Percentiles rank a stretch among this genome's conserved stretches.
phyloP scores from a whole-genome alignment of 208 protist species.

The Leishmania braziliensis region DNA sequence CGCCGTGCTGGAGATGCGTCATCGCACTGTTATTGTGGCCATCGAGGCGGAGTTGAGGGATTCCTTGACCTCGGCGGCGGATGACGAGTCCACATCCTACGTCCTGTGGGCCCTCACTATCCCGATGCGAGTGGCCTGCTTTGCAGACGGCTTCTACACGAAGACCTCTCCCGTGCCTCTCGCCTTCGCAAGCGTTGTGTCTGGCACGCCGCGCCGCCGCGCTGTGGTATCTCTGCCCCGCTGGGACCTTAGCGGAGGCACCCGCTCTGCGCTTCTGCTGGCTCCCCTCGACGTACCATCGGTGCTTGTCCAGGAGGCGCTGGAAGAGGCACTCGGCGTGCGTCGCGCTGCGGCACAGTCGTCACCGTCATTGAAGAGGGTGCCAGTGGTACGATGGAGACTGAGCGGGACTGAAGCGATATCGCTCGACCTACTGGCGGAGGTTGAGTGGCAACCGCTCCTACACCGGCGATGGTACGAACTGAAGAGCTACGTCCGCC shows the following conservation, averaged over 20 bases:
- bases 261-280: conserved; percentile 25
- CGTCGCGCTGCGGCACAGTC: background rate
- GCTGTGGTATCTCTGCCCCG: conserved; percentile 17
- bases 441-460: conserved; percentile 54
- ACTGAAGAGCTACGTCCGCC: conserved; percentile 48
- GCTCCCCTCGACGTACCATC: background rate
- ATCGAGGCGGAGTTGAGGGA: conserved; percentile 16
- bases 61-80: background rate
- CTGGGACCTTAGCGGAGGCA: conserved; percentile 38
- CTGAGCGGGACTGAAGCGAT: conserved; percentile 15
- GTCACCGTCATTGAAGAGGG: background rate
- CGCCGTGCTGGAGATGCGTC: conserved; percentile 17
- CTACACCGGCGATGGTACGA: conserved; percentile 73
- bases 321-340: conserved; percentile 5
- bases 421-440: conserved; percentile 6
- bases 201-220: background rate
- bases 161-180: conserved; percentile 25
- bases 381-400: conserved; percentile 4
- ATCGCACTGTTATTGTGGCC: conserved; percentile 20
- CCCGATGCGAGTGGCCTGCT: conserved; percentile 14
- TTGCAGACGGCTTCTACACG: conserved; percentile 34
- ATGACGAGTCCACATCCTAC: background rate
- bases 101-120: conserved; percentile 34
- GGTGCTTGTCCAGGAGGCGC: background rate
- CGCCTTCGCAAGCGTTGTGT: background rate